Evolutionary conservation across 768 basidiomycete species (phyloP), one percentile per base, ranked within the genome.

Genomic region (Lactarius pseudohatsudake): DNA sequence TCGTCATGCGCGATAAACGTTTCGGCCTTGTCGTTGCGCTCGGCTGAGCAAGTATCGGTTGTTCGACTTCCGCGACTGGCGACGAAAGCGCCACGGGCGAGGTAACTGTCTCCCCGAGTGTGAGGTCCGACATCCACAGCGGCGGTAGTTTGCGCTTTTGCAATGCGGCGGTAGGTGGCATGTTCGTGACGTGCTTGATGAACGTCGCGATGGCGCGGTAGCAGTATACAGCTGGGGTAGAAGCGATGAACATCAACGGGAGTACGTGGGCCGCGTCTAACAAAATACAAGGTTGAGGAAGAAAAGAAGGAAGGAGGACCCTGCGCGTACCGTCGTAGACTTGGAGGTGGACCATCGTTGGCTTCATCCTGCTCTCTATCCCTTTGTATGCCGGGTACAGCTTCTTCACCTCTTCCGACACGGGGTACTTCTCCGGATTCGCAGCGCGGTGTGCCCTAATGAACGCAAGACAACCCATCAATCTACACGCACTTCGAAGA

Each of bases 341-440:
- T 75, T 98, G 95, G 8, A 98, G 79, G 78, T 98, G 95, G 18
- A 96, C 94, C 64, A 87, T 81, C 1, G 95, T 95, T 1, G 91
- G 80, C 26, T 76, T 74, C 70, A 78, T 77, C 13, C 81, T 80
- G 15, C 75, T 71, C 72, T 87, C 88, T 64, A 89, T 86, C 15
- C 80, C 85, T 11, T 79, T 72, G 28, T 90, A 75, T 7, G 78
- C 71, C 28, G 90, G 86, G 69, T 90, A 91, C 54, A 92, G 66
- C 34, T 72, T 75, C 47, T 81, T 80, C 2, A 78, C 75, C 7
- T 78, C 76, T 3, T 86, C 79, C 59, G 74, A 80, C 13, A 85
- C 65, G 0, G 84, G 80, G 74, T 85, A 96, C 65, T 79, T 81
- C 6, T 85, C 82, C 0, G 97, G 97, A 73, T 92, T 77, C 2